Evolutionary conservation across 2,329 filamentous ascomycete species (phyloP).

Genomic region (Penicillium janthinellum): DNA sequence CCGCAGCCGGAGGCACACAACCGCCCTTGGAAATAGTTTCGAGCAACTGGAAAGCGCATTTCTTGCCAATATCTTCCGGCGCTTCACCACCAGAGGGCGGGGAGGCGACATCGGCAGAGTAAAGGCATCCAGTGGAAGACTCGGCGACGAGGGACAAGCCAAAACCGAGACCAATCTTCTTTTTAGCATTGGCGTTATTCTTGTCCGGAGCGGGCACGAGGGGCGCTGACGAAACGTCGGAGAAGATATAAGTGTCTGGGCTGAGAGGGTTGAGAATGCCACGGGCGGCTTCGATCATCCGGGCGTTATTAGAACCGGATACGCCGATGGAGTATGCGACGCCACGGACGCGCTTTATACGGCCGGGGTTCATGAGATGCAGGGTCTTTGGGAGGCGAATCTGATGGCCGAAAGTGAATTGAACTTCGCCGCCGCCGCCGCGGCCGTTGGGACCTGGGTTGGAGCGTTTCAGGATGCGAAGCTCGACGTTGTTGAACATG

Average conservation of each 20-base stretch:
- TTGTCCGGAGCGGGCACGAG: slow-evolving; percentile 71
- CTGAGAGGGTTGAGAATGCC: slow-evolving; percentile 84
- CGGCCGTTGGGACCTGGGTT: slow-evolving; percentile 73
- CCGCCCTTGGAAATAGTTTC: slow-evolving; percentile 82
- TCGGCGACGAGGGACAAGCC: slow-evolving; percentile 89
- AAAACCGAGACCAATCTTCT: slow-evolving; percentile 80
- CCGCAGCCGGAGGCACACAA: slow-evolving; percentile 72
- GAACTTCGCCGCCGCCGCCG: slow-evolving; percentile 88
- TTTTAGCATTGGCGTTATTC: slow-evolving; percentile 57
- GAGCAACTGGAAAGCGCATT: slow-evolving; percentile 84
- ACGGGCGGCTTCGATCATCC: slow-evolving; percentile 90
- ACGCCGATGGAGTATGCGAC: slow-evolving; percentile 94
- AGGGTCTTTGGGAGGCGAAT: slow-evolving; percentile 91
- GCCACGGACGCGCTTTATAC: slow-evolving; percentile 84
- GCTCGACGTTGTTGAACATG: slow-evolving; percentile 81
- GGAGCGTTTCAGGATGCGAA: slow-evolving; percentile 77
- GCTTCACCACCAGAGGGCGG: slow-evolving; percentile 78
- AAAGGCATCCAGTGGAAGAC: slow-evolving; percentile 81
- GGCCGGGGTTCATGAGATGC: slow-evolving; percentile 79
- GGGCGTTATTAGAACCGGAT: slow-evolving; percentile 85
- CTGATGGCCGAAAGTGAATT: slow-evolving; percentile 89
- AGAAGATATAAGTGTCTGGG: slow-evolving; percentile 86
- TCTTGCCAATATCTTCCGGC: slow-evolving; percentile 86
- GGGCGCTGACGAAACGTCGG: slow-evolving; percentile 64
- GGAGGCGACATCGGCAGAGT: slow-evolving; percentile 77